Base-by-base conservation (phyloP, 805 yeast species). In the Blastobotrys parvus region DNA sequence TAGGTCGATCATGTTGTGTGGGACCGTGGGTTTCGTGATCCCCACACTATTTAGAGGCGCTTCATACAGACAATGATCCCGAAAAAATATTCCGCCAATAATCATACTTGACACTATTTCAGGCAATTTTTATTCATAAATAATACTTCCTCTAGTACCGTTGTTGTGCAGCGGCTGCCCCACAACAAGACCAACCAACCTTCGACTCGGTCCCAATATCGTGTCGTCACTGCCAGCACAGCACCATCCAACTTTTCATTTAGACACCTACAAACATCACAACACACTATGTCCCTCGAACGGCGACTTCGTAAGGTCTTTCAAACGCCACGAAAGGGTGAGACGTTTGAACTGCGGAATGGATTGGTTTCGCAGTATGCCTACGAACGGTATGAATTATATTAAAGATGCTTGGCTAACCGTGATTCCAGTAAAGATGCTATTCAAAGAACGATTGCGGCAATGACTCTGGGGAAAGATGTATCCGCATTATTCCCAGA, bases 381-480 rank as follows among this genome's bases (percentile, higher is more conserved):
- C 20, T 81, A 77, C 51, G 97, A 94, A 58, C 61, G 96, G 29
- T 25, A 11, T 8, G 29, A 8, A 8, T 11, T 8, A 7, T 25
- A 25, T 25, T 25, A 25, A 25, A 8, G 29, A 25, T 25, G 10
- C 29, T 25, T 7, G 29, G 29, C 29, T 25, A 25, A 25, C 29
- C 7, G 11, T 25, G 7, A 11, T 7, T 25, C 7, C 11, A 25
- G 29, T 46, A 92, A 92, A 61, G 98, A 92, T 62, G 94, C 98
- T 15, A 92, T 92, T 53, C 95, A 90, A 65, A 75, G 95, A 46
- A 95, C 94, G 17, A 92, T 92, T 58, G 94, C 92, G 45, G 97
- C 96, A 46, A 92, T 92, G 99, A 92, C 98, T 0, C 77, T 88
- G 23, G 97, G 97, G 8, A 92, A 92, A 59, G 98, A 92, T 62